Base-by-base conservation (phyloP, 139 green algal species). In the Coccomyxa sp. region DNA sequence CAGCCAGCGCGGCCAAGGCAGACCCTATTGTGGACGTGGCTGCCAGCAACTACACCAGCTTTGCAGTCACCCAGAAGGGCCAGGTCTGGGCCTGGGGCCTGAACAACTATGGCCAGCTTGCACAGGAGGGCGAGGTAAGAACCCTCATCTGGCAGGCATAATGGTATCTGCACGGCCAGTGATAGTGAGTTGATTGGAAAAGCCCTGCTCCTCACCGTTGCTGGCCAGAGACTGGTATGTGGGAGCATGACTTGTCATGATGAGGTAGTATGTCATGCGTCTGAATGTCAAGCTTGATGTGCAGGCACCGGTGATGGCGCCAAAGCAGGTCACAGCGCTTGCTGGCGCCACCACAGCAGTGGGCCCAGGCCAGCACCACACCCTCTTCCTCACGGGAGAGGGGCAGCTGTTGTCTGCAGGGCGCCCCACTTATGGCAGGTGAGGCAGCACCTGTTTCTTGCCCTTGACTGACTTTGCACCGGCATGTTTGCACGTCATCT, bases 61-160 rank as follows among this genome's bases (percentile, higher is more conserved):
- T 96, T 84, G 89, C 88, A 3, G 75, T 91, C 39, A 84, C 78
- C 14, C 74, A 85, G 12, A 50, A 82, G 22, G 93, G 94, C 72
- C 55, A 82, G 9, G 84, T 97, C 0, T 89, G 82, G 34, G 89
- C 84, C 0, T 97, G 90, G 83, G 94, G 94, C 24, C 86, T 98
- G 5, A 98, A 98, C 88, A 97, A 98, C 85, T 93, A 90, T 72
- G 91, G 90, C 14, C 94, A 98, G 89, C 87, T 98, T 35, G 93
- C 70, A 9, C 55, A 94, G 44, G 77, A 88, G 24, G 79, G 68
- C 73, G 33, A 71, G 77, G 24, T 74, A 0, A 55, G 50, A 1
- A 2, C 6, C 64, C n/a, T 73, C 6, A 22, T 37, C 34, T 73
- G 54, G 22, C 54, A 68, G 54, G 16, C 54, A 68, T 22, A 68